Percentiles rank a stretch among this genome's conserved stretches.
Evolutionary conservation across 164 flowering plant species (phyloP).

Genomic region (Chimonanthus salicifolius): DNA sequence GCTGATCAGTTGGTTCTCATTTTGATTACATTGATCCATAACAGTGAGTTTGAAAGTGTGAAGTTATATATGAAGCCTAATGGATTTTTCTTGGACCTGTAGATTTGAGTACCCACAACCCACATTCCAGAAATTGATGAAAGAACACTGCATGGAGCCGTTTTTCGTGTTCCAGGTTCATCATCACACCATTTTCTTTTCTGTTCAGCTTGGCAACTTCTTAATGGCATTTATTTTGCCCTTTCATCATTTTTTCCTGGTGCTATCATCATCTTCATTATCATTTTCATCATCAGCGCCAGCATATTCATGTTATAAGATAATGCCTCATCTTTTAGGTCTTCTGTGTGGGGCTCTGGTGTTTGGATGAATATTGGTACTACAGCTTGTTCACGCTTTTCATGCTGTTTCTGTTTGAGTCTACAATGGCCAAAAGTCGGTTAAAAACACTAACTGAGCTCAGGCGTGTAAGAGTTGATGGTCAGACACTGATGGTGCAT

Average conservation of each 20-base stretch:
- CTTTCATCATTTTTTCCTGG: neutral
- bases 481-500: conserved; percentile 84
- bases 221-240: neutral
- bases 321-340: conserved; percentile 41
- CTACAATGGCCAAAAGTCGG: conserved; percentile 97
- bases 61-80: neutral
- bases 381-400: conserved; percentile 95
- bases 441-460: conserved; percentile 90
- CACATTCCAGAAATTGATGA: conserved; percentile 92
- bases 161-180: conserved; percentile 96
- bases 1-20: neutral
- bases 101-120: conserved; percentile 99
- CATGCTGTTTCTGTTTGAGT: conserved; percentile 97
- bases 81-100: conserved; percentile 12
- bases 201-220: neutral
- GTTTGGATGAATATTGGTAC: conserved; percentile 98
- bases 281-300: neutral
- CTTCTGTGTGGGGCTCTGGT: conserved; percentile 98
- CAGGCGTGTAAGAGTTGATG: conserved; percentile 90
- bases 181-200: neutral
- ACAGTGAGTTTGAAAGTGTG: too few relatives aligned
- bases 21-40: neutral
- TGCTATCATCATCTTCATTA: neutral
- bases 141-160: conserved; percentile 97
- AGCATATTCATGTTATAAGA: neutral